phyloP scores from a whole-genome alignment of 148 eudicot genomes.

The Heliamphora exappendiculata region DNA sequence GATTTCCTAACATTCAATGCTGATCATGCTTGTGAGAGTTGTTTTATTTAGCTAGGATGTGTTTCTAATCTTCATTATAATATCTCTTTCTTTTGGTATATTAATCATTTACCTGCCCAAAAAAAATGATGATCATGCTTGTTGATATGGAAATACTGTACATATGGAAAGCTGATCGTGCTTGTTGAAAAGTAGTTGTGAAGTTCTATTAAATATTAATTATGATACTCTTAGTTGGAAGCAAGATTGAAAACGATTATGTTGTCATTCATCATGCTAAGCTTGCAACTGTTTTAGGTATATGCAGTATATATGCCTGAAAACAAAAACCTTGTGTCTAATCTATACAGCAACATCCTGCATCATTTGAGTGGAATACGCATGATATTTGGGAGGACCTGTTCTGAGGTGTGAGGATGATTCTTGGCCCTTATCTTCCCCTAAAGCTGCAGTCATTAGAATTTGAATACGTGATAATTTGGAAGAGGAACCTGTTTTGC shows the following conservation, averaged over 20 bases:
- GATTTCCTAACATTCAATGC: not conserved
- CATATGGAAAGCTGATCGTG: not conserved
- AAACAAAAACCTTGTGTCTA: too few species aligned
- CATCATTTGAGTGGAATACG: not conserved
- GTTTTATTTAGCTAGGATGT: too few species aligned
- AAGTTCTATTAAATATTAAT: not conserved
- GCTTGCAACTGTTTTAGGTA: not conserved
- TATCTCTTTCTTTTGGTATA: too few species aligned
- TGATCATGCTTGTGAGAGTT: too few species aligned
- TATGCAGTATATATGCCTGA: too few species aligned
- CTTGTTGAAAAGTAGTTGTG: not conserved
- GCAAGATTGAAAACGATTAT: not conserved
- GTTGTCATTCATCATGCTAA: not conserved
- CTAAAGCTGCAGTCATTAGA: not conserved
- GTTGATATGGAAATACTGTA: not conserved
- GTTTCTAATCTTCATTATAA: too few species aligned
- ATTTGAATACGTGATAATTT: not conserved
- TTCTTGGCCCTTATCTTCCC: too few species aligned
- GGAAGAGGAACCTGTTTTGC: not conserved
- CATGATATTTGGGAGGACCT: not conserved
- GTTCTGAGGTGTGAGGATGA: too few species aligned
- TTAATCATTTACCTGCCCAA: too few species aligned
- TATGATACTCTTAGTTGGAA: not conserved
- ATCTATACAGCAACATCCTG: too few species aligned
- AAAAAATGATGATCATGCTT: too few species aligned